Conservation (phyloP, 2,329 filamentous ascomycete species). For the Pseudogymnoascus sp. region DNA sequence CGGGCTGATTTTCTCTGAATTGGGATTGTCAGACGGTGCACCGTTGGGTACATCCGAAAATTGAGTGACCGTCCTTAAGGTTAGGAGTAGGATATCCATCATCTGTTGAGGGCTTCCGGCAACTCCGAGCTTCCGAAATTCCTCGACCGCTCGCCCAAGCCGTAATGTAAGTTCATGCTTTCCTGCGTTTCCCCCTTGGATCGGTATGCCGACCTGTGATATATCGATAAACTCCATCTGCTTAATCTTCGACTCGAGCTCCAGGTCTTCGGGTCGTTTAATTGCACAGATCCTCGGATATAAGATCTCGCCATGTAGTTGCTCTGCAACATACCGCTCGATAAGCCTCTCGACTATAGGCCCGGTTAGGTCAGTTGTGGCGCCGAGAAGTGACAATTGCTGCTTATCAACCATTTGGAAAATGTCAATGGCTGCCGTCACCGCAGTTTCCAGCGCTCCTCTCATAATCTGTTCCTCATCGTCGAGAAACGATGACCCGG, state of each 20-base stretch:
- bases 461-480: conserved; percentile 91
- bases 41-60: conserved; percentile 43
- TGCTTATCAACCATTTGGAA: conserved; percentile 96
- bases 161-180: conserved; percentile 76
- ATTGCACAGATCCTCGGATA: conserved; percentile 76
- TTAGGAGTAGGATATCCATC: conserved; percentile 32
- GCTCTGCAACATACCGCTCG: conserved; percentile 88
- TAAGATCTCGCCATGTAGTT: conserved; percentile 75
- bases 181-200: conserved; percentile 67
- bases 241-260: conserved; percentile 80
- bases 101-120: conserved; percentile 30
- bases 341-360: conserved; percentile 89
- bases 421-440: conserved; percentile 87
- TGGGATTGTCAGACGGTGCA: conserved; percentile 19
- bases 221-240: conserved; percentile 94
- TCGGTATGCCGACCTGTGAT: conserved; percentile 82
- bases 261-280: conserved; percentile 72
- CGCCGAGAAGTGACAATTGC: conserved; percentile 81
- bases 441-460: conserved; percentile 79
- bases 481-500: conserved; percentile 52
- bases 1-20: conserved; percentile 34
- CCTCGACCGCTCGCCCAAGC: conserved; percentile 70
- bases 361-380: conserved; percentile 88
- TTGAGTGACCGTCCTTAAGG: conserved; percentile 71
- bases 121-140: conserved; percentile 87